Conservation (phyloP, 441 rosid species). For the Croton laevigatus region DNA sequence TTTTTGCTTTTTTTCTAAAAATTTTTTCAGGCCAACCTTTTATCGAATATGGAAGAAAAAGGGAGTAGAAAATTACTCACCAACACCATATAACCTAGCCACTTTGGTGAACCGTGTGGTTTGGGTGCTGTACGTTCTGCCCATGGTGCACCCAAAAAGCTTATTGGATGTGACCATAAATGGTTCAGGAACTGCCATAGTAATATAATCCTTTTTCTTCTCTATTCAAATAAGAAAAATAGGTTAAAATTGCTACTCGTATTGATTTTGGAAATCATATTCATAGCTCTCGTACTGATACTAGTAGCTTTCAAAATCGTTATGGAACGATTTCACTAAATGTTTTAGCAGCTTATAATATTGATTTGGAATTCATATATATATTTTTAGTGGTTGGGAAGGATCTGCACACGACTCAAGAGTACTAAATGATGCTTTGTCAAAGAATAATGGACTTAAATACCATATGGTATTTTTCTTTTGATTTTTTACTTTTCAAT, state of each 20-base stretch:
- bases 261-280: conserved; percentile 38
- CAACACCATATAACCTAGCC: conserved; percentile 74
- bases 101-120: conserved; percentile 73
- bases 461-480: no score
- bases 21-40: conserved; percentile 98
- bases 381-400: no score
- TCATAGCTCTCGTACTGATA: conserved; percentile 37
- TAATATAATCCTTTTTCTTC: conserved; percentile 45
- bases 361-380: no score
- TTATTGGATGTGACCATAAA: conserved; percentile 70
- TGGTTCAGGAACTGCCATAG: conserved; percentile 58
- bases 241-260: conserved; percentile 34
- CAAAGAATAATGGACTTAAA: no score
- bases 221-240: conserved; percentile 41
- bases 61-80: conserved; percentile 79
- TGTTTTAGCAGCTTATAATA: no score
- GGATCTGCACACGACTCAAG: no score
- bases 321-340: no score
- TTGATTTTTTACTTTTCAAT: no score
- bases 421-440: no score
- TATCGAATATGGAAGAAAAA: conserved; percentile 53
- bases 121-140: conserved; percentile 84
- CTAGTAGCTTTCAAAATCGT: no score
- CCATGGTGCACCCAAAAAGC: conserved; percentile 71
- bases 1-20: background rate